Percentiles rank a stretch among this genome's conserved stretches.
Conservation (phyloP, 306 rosid genomes). For the Castanospermum australe region DNA sequence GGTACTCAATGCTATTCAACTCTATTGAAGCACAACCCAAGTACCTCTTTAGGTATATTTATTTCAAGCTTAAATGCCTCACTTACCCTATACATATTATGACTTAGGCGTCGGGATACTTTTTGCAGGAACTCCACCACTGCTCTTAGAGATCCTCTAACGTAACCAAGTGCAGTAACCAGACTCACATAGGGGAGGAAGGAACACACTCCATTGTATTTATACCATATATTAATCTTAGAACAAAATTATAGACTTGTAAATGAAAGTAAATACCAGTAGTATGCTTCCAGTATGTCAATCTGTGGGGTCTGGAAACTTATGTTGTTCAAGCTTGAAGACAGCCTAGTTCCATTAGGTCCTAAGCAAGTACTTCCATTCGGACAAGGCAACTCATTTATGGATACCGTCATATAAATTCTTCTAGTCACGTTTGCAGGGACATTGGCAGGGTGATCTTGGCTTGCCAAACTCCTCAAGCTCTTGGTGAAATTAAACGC, state of each 20-base stretch:
- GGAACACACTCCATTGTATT: too few species aligned
- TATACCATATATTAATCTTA: too few species aligned
- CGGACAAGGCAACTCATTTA: slow-evolving; percentile 29
- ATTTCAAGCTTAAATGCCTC: too few species aligned
- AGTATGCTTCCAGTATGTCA: slow-evolving; percentile 38
- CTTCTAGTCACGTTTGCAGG: slow-evolving; percentile 15
- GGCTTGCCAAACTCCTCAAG: slow-evolving; percentile 33
- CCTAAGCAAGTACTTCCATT: slow-evolving; percentile 30
- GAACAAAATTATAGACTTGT: not conserved
- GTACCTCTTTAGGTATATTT: too few species aligned
- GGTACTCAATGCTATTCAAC: too few species aligned
- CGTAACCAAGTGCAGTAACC: too few species aligned
- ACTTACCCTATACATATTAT: too few species aligned
- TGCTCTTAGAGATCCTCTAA: too few species aligned
- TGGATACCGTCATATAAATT: slow-evolving; percentile 28
- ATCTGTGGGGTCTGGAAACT: slow-evolving; percentile 30
- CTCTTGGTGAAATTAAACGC: slow-evolving; percentile 18
- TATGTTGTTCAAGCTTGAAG: slow-evolving; percentile 39
- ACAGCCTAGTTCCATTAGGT: not conserved
- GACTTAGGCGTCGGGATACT: too few species aligned
- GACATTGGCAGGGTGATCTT: slow-evolving; percentile 29
- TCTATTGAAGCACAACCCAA: too few species aligned
- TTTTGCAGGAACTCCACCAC: too few species aligned
- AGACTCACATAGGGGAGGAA: too few species aligned
- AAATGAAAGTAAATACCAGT: slow-evolving; percentile 9